These are phyloP conservation scores for Thraustochytrium aureum DNA, from an alignment of 352 stramenopile species.

Conservation along the genomic window DNA sequence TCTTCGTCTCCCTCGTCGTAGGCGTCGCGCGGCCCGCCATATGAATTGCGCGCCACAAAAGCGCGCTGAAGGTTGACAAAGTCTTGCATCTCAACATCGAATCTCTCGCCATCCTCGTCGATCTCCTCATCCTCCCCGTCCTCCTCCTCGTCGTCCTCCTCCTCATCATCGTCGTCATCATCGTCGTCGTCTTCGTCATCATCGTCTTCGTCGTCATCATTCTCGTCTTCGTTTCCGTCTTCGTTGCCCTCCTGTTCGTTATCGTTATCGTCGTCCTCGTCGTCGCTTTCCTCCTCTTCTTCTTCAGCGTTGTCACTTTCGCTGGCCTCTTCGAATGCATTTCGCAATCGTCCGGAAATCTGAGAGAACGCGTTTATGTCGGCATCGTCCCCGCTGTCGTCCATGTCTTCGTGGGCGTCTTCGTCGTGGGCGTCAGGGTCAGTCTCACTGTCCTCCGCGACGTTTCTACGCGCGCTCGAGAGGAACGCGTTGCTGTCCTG, in stretches of 20 bases:
- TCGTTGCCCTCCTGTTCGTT: neutral
- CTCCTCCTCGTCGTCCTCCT: slow-evolving; percentile 37
- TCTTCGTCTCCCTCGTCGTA: no score
- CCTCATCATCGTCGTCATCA: slow-evolving; percentile 18
- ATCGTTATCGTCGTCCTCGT: neutral
- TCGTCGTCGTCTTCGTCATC: slow-evolving; percentile 12
- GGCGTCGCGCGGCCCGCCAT: no score
- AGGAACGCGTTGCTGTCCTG: no score
- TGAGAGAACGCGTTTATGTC: no score
- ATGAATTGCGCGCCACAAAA: no score
- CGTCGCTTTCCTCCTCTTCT: neutral
- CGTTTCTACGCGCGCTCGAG: neutral
- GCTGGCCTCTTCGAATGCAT: no score
- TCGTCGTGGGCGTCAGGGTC: no score
- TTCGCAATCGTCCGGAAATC: no score
- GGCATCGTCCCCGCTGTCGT: no score
- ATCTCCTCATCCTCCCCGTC: slow-evolving; percentile 36
- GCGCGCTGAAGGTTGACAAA: neutral
- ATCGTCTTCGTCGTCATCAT: slow-evolving; percentile 26
- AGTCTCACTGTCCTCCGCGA: neutral
- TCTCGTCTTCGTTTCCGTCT: neutral
- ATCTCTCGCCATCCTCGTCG: slow-evolving; percentile 10
- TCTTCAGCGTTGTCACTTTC: no score
- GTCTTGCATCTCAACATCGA: slow-evolving; percentile 8
- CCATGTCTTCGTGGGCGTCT: no score